Percentiles rank a stretch among this genome's conserved stretches.
These are phyloP conservation scores for Aquanectria penicillioides DNA, from an alignment of 2,329 filamentous ascomycete genomes.

Conservation along the genomic window DNA sequence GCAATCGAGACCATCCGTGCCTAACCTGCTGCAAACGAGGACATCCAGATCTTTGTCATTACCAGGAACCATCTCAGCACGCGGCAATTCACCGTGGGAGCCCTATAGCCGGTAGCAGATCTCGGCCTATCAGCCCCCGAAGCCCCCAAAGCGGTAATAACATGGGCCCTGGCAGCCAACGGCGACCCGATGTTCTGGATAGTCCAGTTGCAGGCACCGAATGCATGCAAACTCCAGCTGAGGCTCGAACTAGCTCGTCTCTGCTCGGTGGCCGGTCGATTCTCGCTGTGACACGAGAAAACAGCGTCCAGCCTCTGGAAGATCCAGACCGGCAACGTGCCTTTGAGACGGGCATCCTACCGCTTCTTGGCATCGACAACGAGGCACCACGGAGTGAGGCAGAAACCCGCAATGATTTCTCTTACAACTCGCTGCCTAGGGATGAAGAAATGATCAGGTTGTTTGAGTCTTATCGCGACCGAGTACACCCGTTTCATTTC, in stretches of 20 bases:
- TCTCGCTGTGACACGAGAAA: conserved; percentile 22
- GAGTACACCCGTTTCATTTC: conserved; percentile 28
- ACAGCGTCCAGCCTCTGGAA: conserved; percentile 2
- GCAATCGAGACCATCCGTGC: conserved; percentile 10
- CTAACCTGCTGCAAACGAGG: conserved; percentile 11
- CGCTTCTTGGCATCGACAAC: conserved; percentile 23
- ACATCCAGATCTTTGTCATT: conserved; percentile 20
- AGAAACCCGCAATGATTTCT: not conserved
- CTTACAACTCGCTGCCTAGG: not conserved
- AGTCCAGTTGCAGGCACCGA: not conserved
- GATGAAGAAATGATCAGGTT: conserved; percentile 27
- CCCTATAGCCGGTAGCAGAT: not conserved
- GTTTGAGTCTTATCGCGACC: conserved; percentile 25
- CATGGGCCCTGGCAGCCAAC: not conserved
- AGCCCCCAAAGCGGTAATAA: not conserved
- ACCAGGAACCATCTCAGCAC: not conserved
- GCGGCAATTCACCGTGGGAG: not conserved
- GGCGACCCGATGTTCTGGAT: not conserved
- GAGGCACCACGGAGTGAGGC: not conserved
- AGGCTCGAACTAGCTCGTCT: conserved; percentile 1
- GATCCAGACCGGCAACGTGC: conserved; percentile 20
- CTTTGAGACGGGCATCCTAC: conserved; percentile 31
- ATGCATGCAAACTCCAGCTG: not conserved
- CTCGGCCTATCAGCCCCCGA: no score
- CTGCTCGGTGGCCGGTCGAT: conserved; percentile 29